Evolutionary conservation across 495 filamentous ascomycete species (phyloP).

Genomic region (Xylaria bambusicola): DNA sequence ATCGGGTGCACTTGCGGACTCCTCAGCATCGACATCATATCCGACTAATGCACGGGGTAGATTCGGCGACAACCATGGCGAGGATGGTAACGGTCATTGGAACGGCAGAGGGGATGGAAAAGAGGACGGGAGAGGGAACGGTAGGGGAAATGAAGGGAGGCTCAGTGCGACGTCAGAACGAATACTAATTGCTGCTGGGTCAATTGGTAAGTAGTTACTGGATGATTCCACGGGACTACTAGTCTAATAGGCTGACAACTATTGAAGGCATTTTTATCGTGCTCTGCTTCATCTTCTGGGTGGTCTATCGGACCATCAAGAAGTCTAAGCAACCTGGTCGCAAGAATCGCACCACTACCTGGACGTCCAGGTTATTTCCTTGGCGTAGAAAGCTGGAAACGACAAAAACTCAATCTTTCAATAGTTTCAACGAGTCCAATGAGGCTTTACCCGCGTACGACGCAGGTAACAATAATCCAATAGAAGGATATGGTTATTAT

Average conservation of each 20-base stretch:
- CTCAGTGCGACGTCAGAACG: slow-evolving; percentile 43
- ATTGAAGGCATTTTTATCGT: slow-evolving; percentile 43
- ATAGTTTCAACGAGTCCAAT: slow-evolving; percentile 19
- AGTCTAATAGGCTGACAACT: background rate
- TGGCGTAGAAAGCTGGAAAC: background rate
- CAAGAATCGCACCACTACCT: slow-evolving; percentile 13
- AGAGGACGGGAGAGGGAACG: background rate
- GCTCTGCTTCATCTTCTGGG: slow-evolving; percentile 42
- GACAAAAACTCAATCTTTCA: slow-evolving; percentile 4
- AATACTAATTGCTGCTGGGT: slow-evolving; percentile 48
- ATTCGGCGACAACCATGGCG: background rate
- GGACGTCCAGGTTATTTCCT: background rate
- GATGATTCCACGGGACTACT: background rate
- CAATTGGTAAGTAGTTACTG: slow-evolving; percentile 45
- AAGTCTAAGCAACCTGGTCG: slow-evolving; percentile 28
- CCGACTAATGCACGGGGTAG: background rate
- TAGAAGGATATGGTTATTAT: slow-evolving; percentile 30
- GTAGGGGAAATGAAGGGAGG: slow-evolving; percentile 3
- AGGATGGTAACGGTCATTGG: background rate
- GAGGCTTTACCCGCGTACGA: slow-evolving; percentile 41
- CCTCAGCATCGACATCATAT: background rate
- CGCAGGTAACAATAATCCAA: slow-evolving; percentile 29
- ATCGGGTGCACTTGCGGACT: background rate
- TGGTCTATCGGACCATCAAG: slow-evolving; percentile 40
- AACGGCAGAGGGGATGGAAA: background rate